These are phyloP conservation scores for Elsinoe fawcettii DNA, from an alignment of 2,329 filamentous ascomycete species.

Conservation along the genomic window DNA sequence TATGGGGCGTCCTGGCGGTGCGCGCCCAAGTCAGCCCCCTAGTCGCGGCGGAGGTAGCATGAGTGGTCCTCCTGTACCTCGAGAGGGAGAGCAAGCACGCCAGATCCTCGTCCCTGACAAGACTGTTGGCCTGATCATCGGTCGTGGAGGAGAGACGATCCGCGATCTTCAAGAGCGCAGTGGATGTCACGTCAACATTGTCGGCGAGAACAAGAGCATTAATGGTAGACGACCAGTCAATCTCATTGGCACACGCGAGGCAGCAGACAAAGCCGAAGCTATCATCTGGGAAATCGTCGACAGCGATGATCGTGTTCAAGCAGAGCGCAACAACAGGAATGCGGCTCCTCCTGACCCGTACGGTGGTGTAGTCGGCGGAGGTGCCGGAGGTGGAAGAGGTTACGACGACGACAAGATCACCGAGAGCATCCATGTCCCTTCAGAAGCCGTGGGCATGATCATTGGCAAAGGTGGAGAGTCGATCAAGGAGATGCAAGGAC, in stretches of 20 bases:
- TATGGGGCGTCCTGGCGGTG: slow-evolving; percentile 3
- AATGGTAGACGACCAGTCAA: slow-evolving; percentile 87
- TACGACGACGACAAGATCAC: slow-evolving; percentile 63
- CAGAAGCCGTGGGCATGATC: slow-evolving; percentile 91
- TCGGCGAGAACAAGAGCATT: slow-evolving; percentile 85
- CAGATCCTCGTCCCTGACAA: slow-evolving; percentile 94
- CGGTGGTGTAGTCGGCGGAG: slow-evolving; percentile 33
- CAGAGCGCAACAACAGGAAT: background rate
- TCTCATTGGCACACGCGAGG: slow-evolving; percentile 69
- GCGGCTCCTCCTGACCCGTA: slow-evolving; percentile 22
- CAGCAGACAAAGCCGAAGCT: slow-evolving; percentile 72
- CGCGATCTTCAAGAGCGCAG: slow-evolving; percentile 84
- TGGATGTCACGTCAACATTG: slow-evolving; percentile 93
- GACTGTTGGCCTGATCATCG: slow-evolving; percentile 87
- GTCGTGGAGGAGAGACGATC: slow-evolving; percentile 88
- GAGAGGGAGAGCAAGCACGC: slow-evolving; percentile 75
- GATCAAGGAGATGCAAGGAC: slow-evolving; percentile 86
- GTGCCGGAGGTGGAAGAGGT: slow-evolving; percentile 34
- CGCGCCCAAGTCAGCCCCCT: slow-evolving; percentile 21
- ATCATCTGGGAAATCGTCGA: slow-evolving; percentile 91
- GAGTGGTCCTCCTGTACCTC: slow-evolving; percentile 43
- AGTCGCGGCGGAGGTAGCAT: slow-evolving; percentile 13
- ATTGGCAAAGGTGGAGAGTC: slow-evolving; percentile 91
- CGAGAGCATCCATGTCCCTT: slow-evolving; percentile 77
- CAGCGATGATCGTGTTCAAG: slow-evolving; percentile 56